Evolutionary conservation across 768 basidiomycete genomes (phyloP), one percentile per base, ranked within the genome.

Genomic region (Pisolithus sp.): DNA sequence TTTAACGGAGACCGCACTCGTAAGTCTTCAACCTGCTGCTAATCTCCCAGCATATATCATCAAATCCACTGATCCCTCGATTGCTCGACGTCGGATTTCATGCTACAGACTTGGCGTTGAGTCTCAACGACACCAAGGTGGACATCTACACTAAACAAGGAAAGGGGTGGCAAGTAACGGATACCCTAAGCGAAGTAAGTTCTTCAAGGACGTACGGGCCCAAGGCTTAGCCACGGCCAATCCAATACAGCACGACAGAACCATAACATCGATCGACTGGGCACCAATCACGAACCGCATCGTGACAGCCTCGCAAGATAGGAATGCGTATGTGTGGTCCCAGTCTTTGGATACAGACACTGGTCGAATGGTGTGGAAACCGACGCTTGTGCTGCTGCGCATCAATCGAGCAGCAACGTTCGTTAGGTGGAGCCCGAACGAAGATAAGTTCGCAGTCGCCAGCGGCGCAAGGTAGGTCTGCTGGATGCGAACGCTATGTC

Each of bases 291-390:
- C 96, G 44, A 97, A 98, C 71, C 87, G 91, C 42, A 95, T 99
- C 71, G 95, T 99, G 23, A 98, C 96, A 12, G 91, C 93, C 60
- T 95, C 94, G n/a, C 95, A 99, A 67, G 96, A 99, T 66, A 77
- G 96, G 49, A 99, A 99, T 66, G 95, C 96, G 36, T 99, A 99
- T 63, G 96, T 99, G 30, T 99, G 96, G 96, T 86, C 91, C 50
- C 84, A 88, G 64, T 80, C 80, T 8, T 75, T 80, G 26, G 88
- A 93, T 59, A 75, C 83, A 1, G 73, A 77, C 52, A 87, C 89
- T 0, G 90, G 90, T 6, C 78, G 74, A 42, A 65, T 77, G 48
- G 62, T 80, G 50, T 99, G 96, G 96, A 93, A 94, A 71, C 96
- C 96, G 3, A 95, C 93, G 2, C 78, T 99, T n/a, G 96, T 98